Evolutionary conservation across 1,139 yeast species (phyloP), one percentile per base, ranked within the genome.

Genomic region (Yamadazyma songkhlaensis): DNA sequence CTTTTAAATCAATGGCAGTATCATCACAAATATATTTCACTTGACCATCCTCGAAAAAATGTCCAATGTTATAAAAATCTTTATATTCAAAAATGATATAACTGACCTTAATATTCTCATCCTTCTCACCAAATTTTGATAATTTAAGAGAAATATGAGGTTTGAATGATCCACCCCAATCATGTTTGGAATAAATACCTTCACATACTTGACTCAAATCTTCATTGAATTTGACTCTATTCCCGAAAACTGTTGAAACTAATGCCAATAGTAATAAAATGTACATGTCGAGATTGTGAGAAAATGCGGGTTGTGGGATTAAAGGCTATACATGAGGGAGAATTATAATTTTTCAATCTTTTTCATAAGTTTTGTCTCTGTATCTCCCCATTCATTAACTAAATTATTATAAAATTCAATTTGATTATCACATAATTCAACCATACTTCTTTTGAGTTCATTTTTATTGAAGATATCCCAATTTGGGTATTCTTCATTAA

Each of bases 131-230:
- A 40, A 51, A 68, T 27, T 51, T 47, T 28, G 43, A 42, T 40
- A 84, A 59, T 31, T 68, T 66, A 36, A 84, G 64, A 8, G 72
- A 68, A 40, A 84, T 81, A 48, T 73, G 80, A 8, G 94, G 90
- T 41, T 72, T 77, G 9, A 63, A 59, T 27, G 76, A 71, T 30
- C 97, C 97, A 35, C 88, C 85, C 92, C 95, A 87, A 56, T 90
- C 96, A 35, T 79, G 72, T 51, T 82, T 84, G 38, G 92, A 77
- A 62, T 90, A 92, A 77, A 92, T 81, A 29, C 98, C 98, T 9
- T 90, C 75, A 60, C 98, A 92, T 22, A 79, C 79, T 54, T 86
- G 94, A 14, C 83, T 70, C 35, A 59, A 51, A 7, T 59, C 57
- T 11, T 72, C 60, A 36, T 75, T 73, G 45, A 84, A 67, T 21